Evolutionary conservation across 2,329 filamentous ascomycete species (phyloP), one percentile per base, ranked within the genome.

Genomic region (Phaeosphaeriaceae sp.): DNA sequence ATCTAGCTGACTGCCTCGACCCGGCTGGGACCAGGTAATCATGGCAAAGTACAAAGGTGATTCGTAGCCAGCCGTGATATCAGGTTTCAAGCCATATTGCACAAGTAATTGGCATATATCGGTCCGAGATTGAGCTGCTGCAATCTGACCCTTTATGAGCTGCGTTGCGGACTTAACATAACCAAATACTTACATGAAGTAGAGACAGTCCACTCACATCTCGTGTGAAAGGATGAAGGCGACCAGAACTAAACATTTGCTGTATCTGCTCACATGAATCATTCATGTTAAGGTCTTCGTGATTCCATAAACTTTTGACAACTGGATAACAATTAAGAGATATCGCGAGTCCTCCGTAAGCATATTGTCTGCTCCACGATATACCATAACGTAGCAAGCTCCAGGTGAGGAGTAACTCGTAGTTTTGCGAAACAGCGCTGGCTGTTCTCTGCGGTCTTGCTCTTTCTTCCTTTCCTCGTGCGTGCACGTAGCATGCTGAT

Each of bases 191-290:
- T 36, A 63, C 63, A 42, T 63, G 61, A 17, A 63, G 47, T 13
- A 66, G 41, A 7, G 51, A 57, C 7, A 17, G 1, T 1, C 50
- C 56, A 20, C n/a, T 13, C n/a, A 20, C 7, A 31, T 56, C 44
- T 19, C 56, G 58, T n/a, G 51, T 53, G 44, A 49, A 58, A 11
- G 63, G 58, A 49, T 63, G 63, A 20, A 66, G 9, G 6, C 1
- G 22, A 9, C 56, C 54, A 0, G 54, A 54, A 22, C 20, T n/a
- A 11, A 66, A 55, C 9, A 20, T 21, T 48, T 54, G 42, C 21
- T 61, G 63, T 6, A 62, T 15, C 1, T 60, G 54, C 17, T 47
- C 11, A 11, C 63, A 15, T 19, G 27, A 56, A 0, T 25, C 49
- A 6, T 58, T 20, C 7, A 51, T 5, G 9, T 20, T 17, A 10